Conservation (phyloP, 805 yeast genomes). For the Saccharomycopsis fodiens region DNA sequence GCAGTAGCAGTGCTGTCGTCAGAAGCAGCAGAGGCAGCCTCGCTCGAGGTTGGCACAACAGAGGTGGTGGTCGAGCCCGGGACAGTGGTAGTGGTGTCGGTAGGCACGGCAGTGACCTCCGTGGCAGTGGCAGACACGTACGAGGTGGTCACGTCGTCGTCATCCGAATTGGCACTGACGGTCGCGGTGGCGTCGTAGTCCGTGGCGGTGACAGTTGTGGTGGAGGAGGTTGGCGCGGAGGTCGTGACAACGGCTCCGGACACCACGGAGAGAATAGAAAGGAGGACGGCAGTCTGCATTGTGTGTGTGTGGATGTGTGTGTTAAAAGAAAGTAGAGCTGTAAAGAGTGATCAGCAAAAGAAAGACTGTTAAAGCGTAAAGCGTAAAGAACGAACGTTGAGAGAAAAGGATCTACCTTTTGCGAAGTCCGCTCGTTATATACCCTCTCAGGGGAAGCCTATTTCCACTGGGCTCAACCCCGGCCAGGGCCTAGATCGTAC, state of each 20-base stretch:
- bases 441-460: background rate
- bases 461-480: background rate
- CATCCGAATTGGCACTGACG: constrained; percentile 3
- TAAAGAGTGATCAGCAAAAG: background rate
- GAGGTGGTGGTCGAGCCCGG: constrained; percentile 6
- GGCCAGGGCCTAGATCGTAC: background rate
- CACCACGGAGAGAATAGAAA: constrained; percentile 24
- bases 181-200: constrained; percentile 25
- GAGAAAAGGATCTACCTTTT: no score
- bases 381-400: no score
- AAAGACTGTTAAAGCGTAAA: no score
- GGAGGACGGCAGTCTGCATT: constrained; percentile 29
- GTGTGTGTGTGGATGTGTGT: background rate
- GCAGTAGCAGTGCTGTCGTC: background rate
- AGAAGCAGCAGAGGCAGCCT: constrained; percentile 17
- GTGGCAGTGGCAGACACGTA: constrained; percentile 28
- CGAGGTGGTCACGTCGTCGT: constrained; percentile 24
- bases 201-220: constrained; percentile 25
- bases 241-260: constrained; percentile 25
- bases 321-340: background rate
- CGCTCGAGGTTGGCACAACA: constrained; percentile 24
- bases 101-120: constrained; percentile 21
- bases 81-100: constrained; percentile 24
- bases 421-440: background rate
- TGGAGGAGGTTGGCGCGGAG: constrained; percentile 24